A percentile compares a stretch with the other conserved stretches of the same genome.
phyloP scores from a whole-genome alignment of 805 yeast species.

The Isabelozyma pseudorhagii region DNA sequence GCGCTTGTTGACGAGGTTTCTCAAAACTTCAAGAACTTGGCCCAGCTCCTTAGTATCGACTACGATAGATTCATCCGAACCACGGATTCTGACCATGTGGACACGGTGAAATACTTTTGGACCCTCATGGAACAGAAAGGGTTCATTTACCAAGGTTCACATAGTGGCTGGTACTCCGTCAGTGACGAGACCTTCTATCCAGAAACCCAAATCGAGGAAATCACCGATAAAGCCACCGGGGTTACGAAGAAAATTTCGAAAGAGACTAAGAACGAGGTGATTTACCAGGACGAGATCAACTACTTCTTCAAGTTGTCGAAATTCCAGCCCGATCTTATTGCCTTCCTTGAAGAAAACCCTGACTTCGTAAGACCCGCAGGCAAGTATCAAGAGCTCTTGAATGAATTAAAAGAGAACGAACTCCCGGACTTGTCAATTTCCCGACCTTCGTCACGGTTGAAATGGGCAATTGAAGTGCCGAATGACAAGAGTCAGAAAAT shows the following conservation, averaged over 20 bases:
- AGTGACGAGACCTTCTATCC: constrained; percentile 95
- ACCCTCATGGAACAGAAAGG: constrained; percentile 53
- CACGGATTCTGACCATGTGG: constrained; percentile 76
- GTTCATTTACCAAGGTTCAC: constrained; percentile 75
- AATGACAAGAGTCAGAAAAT: constrained; percentile 71
- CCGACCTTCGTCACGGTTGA: constrained; percentile 70
- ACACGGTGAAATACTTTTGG: constrained; percentile 73
- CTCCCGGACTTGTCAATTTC: constrained; percentile 81
- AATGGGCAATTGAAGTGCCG: constrained; percentile 93
- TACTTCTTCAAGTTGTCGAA: constrained; percentile 75
- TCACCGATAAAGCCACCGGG: constrained; percentile 20
- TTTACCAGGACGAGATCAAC: constrained; percentile 74
- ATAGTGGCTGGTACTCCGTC: constrained; percentile 91
- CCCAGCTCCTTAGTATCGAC: constrained; percentile 51
- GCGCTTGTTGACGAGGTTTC: constrained; percentile 71
- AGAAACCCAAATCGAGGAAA: constrained; percentile 61
- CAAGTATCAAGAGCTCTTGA: constrained; percentile 52
- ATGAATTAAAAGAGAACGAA: constrained; percentile 48
- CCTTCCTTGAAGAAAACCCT: constrained; percentile 46
- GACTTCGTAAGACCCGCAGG: constrained; percentile 64
- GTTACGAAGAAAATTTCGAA: constrained; percentile 41
- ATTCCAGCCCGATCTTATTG: constrained; percentile 55
- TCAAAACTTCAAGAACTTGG: constrained; percentile 60
- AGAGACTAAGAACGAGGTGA: constrained; percentile 77
- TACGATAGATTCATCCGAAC: constrained; percentile 85